A percentile compares a stretch with the other conserved stretches of the same genome.
phyloP scores from a whole-genome alignment of 2,329 filamentous ascomycete species.

The Ophiostoma montium region DNA sequence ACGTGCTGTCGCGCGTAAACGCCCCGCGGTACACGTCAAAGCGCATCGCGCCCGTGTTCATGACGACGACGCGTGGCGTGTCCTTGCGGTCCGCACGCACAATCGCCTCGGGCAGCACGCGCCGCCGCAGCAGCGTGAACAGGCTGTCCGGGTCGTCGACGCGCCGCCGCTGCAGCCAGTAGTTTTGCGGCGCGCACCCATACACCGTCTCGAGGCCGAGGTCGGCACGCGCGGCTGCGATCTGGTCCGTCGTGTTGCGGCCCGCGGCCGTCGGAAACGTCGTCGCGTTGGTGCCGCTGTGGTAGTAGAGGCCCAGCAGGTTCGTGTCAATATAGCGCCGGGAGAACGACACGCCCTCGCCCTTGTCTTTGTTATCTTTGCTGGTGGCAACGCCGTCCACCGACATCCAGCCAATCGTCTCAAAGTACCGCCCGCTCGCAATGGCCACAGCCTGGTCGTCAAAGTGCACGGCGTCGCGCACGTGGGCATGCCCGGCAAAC shows the following conservation, averaged over 20 bases:
- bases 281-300: conserved; percentile 56
- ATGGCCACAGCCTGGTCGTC: conserved; percentile 67
- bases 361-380: conserved; percentile 17
- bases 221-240: conserved; percentile 52
- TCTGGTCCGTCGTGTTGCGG: conserved; percentile 54
- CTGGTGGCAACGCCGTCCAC: conserved; percentile 44
- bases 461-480: conserved; percentile 69
- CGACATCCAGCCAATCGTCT: conserved; percentile 90
- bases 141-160: conserved; percentile 65
- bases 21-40: conserved; percentile 91
- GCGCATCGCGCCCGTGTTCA: conserved; percentile 82
- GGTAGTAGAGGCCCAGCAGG: conserved; percentile 67
- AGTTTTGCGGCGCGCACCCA: conserved; percentile 69
- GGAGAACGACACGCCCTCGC: conserved; percentile 36
- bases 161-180: conserved; percentile 69
- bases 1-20: conserved; percentile 80
- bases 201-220: conserved; percentile 59
- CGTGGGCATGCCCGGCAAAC: conserved; percentile 82
- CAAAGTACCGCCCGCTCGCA: conserved; percentile 83
- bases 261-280: conserved; percentile 69
- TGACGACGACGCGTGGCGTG: conserved; percentile 54
- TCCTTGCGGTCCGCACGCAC: conserved; percentile 32
- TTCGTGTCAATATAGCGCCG: conserved; percentile 92
- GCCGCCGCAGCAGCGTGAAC: conserved; percentile 63
- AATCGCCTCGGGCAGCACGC: conserved; percentile 58